Percentiles rank a stretch among this genome's conserved stretches.
phyloP scores from a whole-genome alignment of 116 monocot species.

The Phalaenopsis hybrid region DNA sequence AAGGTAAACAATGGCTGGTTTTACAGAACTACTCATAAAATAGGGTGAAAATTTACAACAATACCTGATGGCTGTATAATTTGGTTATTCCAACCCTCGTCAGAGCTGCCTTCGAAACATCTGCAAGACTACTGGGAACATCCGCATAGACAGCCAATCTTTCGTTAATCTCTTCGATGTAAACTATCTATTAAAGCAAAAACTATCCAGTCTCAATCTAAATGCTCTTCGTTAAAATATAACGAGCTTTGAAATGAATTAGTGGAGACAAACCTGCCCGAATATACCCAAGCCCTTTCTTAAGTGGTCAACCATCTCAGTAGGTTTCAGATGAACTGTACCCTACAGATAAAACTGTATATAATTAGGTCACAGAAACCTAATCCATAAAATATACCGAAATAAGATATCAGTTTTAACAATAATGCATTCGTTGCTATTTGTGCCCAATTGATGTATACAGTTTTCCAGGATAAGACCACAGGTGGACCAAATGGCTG shows the following conservation, averaged over 20 bases:
- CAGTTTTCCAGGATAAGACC: no score
- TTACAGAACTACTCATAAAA: background rate
- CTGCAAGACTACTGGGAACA: constrained; percentile 51
- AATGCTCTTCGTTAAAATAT: background rate
- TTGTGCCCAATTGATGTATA: no score
- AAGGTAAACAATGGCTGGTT: constrained; percentile 8
- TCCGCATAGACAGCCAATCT: constrained; percentile 47
- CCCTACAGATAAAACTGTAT: constrained; percentile 27
- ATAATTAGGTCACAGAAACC: constrained; percentile 3
- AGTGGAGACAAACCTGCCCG: constrained; percentile 56
- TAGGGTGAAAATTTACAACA: background rate
- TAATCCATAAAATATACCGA: background rate
- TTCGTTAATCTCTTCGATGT: constrained; percentile 60
- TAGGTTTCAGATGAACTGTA: constrained; percentile 36
- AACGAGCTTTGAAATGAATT: background rate
- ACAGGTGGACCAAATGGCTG: no score
- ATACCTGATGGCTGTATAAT: constrained; percentile 88
- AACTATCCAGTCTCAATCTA: constrained; percentile 2
- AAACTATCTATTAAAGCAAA: constrained; percentile 50
- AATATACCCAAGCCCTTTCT: constrained; percentile 46
- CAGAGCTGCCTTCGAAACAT: constrained; percentile 37
- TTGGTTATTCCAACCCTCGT: constrained; percentile 51
- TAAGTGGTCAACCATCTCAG: constrained; percentile 81
- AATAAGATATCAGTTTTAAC: background rate
- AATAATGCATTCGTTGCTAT: no score